Evolutionary conservation across 768 basidiomycete genomes (phyloP).

Genomic region (Dentipellis sp.): DNA sequence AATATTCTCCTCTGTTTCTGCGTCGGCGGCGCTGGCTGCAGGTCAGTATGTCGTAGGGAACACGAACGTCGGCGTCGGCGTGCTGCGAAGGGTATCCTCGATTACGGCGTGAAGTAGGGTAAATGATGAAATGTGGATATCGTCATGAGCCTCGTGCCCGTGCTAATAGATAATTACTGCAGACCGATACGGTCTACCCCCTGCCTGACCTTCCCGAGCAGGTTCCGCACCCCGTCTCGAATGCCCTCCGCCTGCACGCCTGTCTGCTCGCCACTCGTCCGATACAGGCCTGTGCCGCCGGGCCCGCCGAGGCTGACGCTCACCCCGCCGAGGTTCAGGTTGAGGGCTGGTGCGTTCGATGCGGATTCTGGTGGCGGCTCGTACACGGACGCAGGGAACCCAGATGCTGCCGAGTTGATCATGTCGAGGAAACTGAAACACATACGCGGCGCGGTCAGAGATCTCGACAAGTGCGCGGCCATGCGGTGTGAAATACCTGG

Average conservation of each 20-base stretch:
- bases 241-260: slow-evolving; percentile 83
- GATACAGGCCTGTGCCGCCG: slow-evolving; percentile 74
- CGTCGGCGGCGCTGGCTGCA: neutral
- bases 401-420: slow-evolving; percentile 62
- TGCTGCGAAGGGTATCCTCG: neutral
- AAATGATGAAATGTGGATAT: too few species aligned
- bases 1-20: neutral
- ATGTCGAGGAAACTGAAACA: slow-evolving; percentile 73
- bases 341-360: slow-evolving; percentile 68
- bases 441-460: slow-evolving; percentile 5
- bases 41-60: too few species aligned
- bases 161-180: slow-evolving; percentile 11
- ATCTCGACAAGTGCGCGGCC: neutral
- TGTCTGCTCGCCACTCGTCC: slow-evolving; percentile 59
- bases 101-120: neutral
- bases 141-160: too few species aligned
- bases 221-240: slow-evolving; percentile 77
- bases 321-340: slow-evolving; percentile 86
- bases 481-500: slow-evolving; percentile 41
- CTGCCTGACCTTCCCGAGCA: slow-evolving; percentile 85
- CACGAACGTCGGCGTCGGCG: too few species aligned
- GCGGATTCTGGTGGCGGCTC: slow-evolving; percentile 71
- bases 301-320: slow-evolving; percentile 91
- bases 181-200: slow-evolving; percentile 58
- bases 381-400: slow-evolving; percentile 56